phyloP scores from a whole-genome alignment of 2,329 filamentous ascomycete genomes.

The Aspergillus phoenicis region DNA sequence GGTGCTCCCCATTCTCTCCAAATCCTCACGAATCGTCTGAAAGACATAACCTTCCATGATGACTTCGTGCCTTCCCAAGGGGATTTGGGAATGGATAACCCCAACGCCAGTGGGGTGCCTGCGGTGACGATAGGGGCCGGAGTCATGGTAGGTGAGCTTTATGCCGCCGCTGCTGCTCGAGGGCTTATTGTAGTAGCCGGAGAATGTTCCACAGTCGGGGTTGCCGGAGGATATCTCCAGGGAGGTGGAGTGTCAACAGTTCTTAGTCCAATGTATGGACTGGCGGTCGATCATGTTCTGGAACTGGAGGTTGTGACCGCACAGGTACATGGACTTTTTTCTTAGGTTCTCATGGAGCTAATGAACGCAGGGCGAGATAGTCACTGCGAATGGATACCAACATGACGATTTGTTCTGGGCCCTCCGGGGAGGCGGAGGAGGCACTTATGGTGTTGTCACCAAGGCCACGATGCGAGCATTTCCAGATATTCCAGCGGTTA shows the following conservation, averaged over 20 bases:
- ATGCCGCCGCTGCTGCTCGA: neutral
- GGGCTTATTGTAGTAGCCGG: slow-evolving; percentile 13
- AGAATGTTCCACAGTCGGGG: slow-evolving; percentile 20
- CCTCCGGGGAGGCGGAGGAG: slow-evolving; percentile 48
- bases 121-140: slow-evolving; percentile 16
- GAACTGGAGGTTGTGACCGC: slow-evolving; percentile 53
- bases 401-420: slow-evolving; percentile 49
- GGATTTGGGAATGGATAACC: too few species aligned
- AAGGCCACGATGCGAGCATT: slow-evolving; percentile 47
- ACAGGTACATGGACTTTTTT: slow-evolving; percentile 22
- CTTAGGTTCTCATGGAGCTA: neutral
- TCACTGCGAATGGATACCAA: slow-evolving; percentile 47
- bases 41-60: slow-evolving; percentile 6
- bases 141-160: slow-evolving; percentile 11
- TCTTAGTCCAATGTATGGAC: slow-evolving; percentile 53
- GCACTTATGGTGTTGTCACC: slow-evolving; percentile 20
- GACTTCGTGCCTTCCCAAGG: slow-evolving; percentile 6
- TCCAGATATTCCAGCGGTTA: slow-evolving; percentile 38
- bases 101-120: neutral
- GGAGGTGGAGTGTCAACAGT: slow-evolving; percentile 45
- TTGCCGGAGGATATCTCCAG: slow-evolving; percentile 40
- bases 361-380: slow-evolving; percentile 38
- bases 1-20: slow-evolving; percentile 37
- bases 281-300: slow-evolving; percentile 56
- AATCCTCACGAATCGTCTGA: slow-evolving; percentile 28